A percentile compares a stretch with the other conserved stretches of the same genome.
phyloP scores from a whole-genome alignment of 495 filamentous ascomycete genomes.

The Hypoxylon lenormandii region DNA sequence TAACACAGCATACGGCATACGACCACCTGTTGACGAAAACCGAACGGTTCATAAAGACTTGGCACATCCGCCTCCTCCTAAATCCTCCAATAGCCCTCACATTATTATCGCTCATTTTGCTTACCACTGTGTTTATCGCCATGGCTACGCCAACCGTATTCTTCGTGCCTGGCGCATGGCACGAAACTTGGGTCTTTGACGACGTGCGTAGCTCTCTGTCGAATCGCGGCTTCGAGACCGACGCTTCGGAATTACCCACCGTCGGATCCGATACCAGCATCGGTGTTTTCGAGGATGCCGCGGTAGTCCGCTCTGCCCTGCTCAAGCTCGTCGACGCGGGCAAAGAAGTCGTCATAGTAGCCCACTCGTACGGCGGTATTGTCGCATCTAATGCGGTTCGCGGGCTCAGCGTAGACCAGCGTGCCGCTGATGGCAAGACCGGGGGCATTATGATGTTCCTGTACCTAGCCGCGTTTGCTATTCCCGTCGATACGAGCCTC shows the following conservation, averaged over 20 bases:
- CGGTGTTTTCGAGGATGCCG: constrained; percentile 34
- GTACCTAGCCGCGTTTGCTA: constrained; percentile 51
- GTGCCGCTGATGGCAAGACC: constrained; percentile 28
- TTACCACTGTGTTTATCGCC: neutral
- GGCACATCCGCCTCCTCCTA: no score
- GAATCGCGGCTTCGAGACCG: constrained; percentile 47
- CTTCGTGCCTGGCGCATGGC: constrained; percentile 59
- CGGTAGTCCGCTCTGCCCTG: constrained; percentile 2
- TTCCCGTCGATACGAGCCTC: constrained; percentile 18
- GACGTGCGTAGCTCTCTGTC: constrained; percentile 50
- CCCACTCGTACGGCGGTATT: constrained; percentile 60
- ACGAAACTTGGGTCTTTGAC: constrained; percentile 53
- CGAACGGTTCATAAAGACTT: no score
- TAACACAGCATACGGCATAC: no score
- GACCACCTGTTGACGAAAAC: no score
- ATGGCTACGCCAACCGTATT: constrained; percentile 15
- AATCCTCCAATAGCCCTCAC: no score
- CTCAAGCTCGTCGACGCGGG: constrained; percentile 43
- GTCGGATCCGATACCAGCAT: constrained; percentile 48
- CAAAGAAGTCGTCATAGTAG: constrained; percentile 52
- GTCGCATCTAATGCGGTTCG: constrained; percentile 53
- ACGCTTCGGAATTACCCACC: constrained; percentile 51
- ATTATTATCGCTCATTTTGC: no score
- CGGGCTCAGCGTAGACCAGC: constrained; percentile 43
- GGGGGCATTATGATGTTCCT: constrained; percentile 57